Evolutionary conservation across 768 basidiomycete species (phyloP).

Genomic region (Pulveroboletus sp.): DNA sequence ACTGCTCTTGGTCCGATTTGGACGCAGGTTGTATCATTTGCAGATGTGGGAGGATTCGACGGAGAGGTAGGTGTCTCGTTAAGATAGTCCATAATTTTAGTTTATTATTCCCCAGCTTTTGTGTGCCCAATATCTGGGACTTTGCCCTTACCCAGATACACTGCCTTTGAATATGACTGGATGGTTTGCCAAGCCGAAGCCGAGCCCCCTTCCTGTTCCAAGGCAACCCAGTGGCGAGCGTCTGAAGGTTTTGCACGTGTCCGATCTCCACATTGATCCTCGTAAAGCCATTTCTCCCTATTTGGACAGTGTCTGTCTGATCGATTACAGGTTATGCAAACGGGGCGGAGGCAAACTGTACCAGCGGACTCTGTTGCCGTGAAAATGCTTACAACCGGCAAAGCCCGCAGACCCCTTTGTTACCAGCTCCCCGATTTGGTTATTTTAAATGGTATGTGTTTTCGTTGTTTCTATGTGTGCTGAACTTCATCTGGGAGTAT

Average conservation of each 20-base stretch:
- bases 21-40: slow-evolving; percentile 69
- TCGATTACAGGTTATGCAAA: slow-evolving; percentile 54
- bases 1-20: slow-evolving; percentile 51
- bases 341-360: slow-evolving; percentile 70
- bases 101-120: slow-evolving; percentile 38
- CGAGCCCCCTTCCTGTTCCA: slow-evolving; percentile 55
- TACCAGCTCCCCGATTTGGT: slow-evolving; percentile 68
- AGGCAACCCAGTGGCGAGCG: slow-evolving; percentile 60
- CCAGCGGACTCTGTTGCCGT: slow-evolving; percentile 63
- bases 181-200: slow-evolving; percentile 80
- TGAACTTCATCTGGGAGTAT: background rate
- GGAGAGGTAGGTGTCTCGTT: slow-evolving; percentile 48
- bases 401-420: slow-evolving; percentile 48
- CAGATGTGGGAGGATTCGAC: slow-evolving; percentile 68
- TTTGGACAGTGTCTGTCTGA: background rate
- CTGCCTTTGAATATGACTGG: slow-evolving; percentile 56
- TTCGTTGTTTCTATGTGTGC: background rate
- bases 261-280: slow-evolving; percentile 74
- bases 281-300: slow-evolving; percentile 36
- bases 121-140: slow-evolving; percentile 54
- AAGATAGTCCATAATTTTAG: background rate
- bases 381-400: slow-evolving; percentile 43
- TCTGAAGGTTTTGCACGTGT: slow-evolving; percentile 72
- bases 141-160: slow-evolving; percentile 56
- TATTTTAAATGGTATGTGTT: slow-evolving; percentile 50